Evolutionary conservation across 768 basidiomycete species (phyloP), one percentile per base, ranked within the genome.

Genomic region (Dendrothele bispora): DNA sequence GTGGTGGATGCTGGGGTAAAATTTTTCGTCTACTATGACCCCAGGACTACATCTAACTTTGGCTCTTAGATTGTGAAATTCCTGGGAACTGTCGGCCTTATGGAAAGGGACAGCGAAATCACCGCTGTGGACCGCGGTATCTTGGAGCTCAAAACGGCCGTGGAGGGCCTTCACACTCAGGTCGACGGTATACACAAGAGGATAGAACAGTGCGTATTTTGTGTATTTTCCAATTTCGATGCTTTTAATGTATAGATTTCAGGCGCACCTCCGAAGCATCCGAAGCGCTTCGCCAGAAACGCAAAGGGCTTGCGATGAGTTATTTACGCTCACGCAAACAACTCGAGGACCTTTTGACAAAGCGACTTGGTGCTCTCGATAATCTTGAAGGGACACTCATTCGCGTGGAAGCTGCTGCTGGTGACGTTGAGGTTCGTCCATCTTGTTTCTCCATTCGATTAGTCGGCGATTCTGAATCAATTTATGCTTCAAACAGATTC

Each of bases 341-440:
- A 45, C 69, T 94, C 6, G 87, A 95, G 55, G 88, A 86, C 11
- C 65, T 94, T 0, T 68, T 95, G 14, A 67, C 69, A 22, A 92
- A 92, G 59, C 83, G 93, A 11, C 63, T 94, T 3, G 78, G 73
- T 8, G 84, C 91, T 1, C 69, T 92, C 5, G 79, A 83, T 48
- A 88, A 83, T 29, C 70, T 98, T 7, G 83, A 88, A 54, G 72
- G 80, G 11, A 92, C 93, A 0, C 64, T 97, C 29, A 69, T 91
- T 37, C 78, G 81, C 37, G 91, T 98, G 5, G 92, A 98, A 66
- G 79, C 84, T 3, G 90, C 94, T n/a, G 89, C 89, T 24, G 86
- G 86, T 3, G 89, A 98, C 64, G 75, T 94, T 10, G 86, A 92
- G 74, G 94, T 94, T 60, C 35, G 70, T 60, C 5, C 7, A 7